A percentile compares a stretch with the other conserved stretches of the same genome.
These are phyloP conservation scores for Keithomyces neogunnii DNA, from an alignment of 2,329 filamentous ascomycete genomes.

Conservation along the genomic window DNA sequence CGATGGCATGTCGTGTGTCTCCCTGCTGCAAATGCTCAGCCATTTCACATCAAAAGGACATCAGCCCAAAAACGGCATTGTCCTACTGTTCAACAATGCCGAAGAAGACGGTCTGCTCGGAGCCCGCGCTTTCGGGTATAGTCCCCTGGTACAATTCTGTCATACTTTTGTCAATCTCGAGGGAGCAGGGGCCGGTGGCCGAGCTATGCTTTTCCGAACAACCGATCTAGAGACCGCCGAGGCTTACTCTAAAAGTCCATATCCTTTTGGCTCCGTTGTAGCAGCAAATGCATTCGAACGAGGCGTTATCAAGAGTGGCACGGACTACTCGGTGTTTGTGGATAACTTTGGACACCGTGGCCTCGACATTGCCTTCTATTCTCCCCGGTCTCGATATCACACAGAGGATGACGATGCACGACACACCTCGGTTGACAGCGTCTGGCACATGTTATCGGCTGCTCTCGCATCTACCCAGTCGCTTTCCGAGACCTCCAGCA, in stretches of 20 bases:
- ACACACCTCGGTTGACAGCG: slow-evolving; percentile 60
- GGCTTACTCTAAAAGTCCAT: slow-evolving; percentile 60
- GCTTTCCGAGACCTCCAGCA: slow-evolving; percentile 59
- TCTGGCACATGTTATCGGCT: slow-evolving; percentile 95
- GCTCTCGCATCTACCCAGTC: slow-evolving; percentile 65
- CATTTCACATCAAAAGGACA: slow-evolving; percentile 70
- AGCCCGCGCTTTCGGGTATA: slow-evolving; percentile 74
- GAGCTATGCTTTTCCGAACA: slow-evolving; percentile 78
- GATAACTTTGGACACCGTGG: slow-evolving; percentile 73
- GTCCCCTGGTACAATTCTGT: slow-evolving; percentile 70
- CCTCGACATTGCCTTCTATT: slow-evolving; percentile 86
- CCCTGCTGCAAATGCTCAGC: slow-evolving; percentile 73
- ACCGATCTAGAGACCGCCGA: slow-evolving; percentile 80
- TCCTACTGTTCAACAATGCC: slow-evolving; percentile 86
- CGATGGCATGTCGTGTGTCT: slow-evolving; percentile 84
- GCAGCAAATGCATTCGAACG: slow-evolving; percentile 76
- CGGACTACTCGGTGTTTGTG: slow-evolving; percentile 81
- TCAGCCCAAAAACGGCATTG: slow-evolving; percentile 69
- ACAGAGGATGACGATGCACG: slow-evolving; percentile 79
- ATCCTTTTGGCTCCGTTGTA: slow-evolving; percentile 79
- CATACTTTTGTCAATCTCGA: slow-evolving; percentile 93
- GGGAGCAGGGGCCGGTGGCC: slow-evolving; percentile 84
- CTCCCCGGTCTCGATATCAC: slow-evolving; percentile 79
- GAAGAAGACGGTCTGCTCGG: slow-evolving; percentile 92
- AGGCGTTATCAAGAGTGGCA: slow-evolving; percentile 73